Evolutionary conservation across 2,329 filamentous ascomycete genomes (phyloP), one percentile per base, ranked within the genome.

Genomic region (Thelonectria rubi): DNA sequence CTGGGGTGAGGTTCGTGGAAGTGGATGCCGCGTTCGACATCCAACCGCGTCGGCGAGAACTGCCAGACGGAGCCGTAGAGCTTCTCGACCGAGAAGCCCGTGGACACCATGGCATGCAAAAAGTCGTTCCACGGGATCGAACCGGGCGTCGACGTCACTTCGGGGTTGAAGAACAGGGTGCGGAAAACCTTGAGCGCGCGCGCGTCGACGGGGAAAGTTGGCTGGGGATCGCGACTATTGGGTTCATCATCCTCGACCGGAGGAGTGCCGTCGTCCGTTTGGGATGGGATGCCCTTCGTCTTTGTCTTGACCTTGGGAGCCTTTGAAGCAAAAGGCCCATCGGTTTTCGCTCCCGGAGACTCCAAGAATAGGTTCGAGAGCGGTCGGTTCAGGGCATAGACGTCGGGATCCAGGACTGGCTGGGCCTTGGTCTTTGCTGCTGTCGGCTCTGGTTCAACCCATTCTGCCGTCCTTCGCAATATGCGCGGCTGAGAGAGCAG

Each of bases 31-130:
- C 43, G 18, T 11, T 26, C 34, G 17, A 42, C 37, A 7, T 49
- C 15, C 5, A 45, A 8, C 9, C 34, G 43, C 8, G 21, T 34
- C 5, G 81, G 82, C 15, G 75, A 77, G 63, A 89, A 88, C 11
- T 87, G 82, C 87, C 87, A 89, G 0, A 82, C 82, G 0, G 84
- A 88, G 0, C 86, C 85, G 60, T 87, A 86, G 0, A 88, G 77
- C 72, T 89, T 88, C 73, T 86, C 75, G 0, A 79, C 79, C 0
- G 67, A 60, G 54, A 89, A 87, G 0, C 85, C 86, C 0, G 78
- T 76, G 0, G 75, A 75, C 0, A 68, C 67, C 82, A 88, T 83
- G 0, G 84, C 84, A 58, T 82, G 79, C 1, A 87, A 66, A 56
- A 87, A 84, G 53, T 87, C 84, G 1, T 66, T 74, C 86, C 84